Evolutionary conservation across 805 yeast species (phyloP), one percentile per base, ranked within the genome.

Genomic region (Pichia eremophila): DNA sequence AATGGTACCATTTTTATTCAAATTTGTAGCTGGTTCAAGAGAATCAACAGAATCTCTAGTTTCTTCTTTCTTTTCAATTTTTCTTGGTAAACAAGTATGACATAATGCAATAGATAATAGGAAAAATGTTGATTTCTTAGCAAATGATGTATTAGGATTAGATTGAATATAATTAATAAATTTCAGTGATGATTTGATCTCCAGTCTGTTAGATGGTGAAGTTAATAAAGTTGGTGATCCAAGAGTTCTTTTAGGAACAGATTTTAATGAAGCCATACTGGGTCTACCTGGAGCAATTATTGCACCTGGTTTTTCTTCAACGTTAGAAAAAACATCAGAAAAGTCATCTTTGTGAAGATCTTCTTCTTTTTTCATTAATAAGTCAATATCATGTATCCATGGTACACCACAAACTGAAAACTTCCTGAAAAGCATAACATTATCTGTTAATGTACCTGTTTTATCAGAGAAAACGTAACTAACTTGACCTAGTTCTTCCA

Each of bases 401-500:
- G 95, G 79, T 4, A 83, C 74, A 2, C 99, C 99, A 46, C 85
- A 83, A 6, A 93, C 82, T 10, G 95, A 79, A 55, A 91, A 77
- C 59, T 90, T 90, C 41, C 96, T 74, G 63, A 93, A 93, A 28
- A 91, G 68, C 99, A 93, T 93, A 57, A 82, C 68, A 61, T 93
- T 93, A 57, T 93, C 98, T 0, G 99, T 93, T 51, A 93, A 73
- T 0, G 99, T 93, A 10, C 99, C 99, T 0, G 99, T 93, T 64
- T 93, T 93, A 65, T 93, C 99, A 51, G 96, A 85, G 63, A 93
- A 93, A 4, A 93, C 76, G 60, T 91, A 90, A 43, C 95, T 83
- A 1, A 95, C 97, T 62, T 93, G 99, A 3, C 99, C 99, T 57
- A 93, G 70, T 65, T 93, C 99, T 62, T 93, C 99, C 54, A 93